phyloP scores from a whole-genome alignment of 2,329 filamentous ascomycete species.

The Xylaria sp. region DNA sequence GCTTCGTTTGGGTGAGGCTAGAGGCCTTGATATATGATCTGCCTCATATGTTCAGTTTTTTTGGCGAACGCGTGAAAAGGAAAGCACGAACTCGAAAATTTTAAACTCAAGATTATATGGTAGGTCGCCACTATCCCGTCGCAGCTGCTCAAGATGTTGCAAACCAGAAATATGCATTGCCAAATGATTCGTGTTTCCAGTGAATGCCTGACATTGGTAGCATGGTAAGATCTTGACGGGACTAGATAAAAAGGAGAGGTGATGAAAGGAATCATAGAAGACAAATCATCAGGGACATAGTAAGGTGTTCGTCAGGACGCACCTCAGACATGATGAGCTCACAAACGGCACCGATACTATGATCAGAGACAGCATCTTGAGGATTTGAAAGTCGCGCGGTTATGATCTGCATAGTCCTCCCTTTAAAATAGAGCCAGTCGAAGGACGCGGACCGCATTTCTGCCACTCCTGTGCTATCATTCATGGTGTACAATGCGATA shows the following conservation, averaged over 20 bases:
- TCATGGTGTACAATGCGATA: neutral
- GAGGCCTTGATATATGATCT: constrained; percentile 12
- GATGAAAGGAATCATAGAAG: neutral
- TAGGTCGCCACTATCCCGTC: neutral
- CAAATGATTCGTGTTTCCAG: constrained; percentile 3
- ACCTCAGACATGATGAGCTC: constrained; percentile 12
- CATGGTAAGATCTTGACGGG: neutral
- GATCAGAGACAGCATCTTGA: constrained; percentile 1
- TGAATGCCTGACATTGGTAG: neutral
- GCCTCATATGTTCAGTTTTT: neutral
- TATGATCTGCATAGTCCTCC: constrained; percentile 10
- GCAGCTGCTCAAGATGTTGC: neutral
- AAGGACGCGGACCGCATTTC: neutral
- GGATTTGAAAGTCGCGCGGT: neutral
- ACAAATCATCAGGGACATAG: neutral
- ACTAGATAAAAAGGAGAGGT: neutral
- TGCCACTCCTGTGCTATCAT: neutral
- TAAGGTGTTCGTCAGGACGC: neutral
- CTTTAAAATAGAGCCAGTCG: constrained; percentile 12
- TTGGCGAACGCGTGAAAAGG: neutral
- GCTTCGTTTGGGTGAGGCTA: constrained; percentile 1
- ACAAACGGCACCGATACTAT: neutral
- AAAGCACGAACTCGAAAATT: neutral
- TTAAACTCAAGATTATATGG: neutral
- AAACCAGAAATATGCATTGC: neutral